A percentile compares a stretch with the other conserved stretches of the same genome.
These are phyloP conservation scores for Suhomyces xylopsoci DNA, from an alignment of 805 yeast genomes.

Conservation along the genomic window DNA sequence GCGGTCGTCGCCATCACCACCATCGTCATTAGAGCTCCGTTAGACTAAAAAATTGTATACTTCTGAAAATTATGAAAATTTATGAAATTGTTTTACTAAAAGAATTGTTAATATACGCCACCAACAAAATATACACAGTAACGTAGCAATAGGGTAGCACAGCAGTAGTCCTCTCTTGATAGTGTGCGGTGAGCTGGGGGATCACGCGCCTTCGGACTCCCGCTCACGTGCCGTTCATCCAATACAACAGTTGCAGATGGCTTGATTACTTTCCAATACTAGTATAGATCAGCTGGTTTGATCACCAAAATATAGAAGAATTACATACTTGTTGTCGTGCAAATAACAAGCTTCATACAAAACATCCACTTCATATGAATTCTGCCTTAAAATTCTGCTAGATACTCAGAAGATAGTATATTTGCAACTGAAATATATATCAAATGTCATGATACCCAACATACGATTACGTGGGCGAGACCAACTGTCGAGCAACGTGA, in stretches of 20 bases:
- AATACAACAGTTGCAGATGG: neutral
- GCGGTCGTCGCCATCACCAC: neutral
- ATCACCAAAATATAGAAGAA: neutral
- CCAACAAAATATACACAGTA: too few relatives aligned
- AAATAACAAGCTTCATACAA: neutral
- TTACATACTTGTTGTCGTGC: neutral
- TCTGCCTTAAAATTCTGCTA: neutral
- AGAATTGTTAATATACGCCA: too few relatives aligned
- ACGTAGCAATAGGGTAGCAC: too few relatives aligned
- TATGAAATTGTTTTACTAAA: too few relatives aligned
- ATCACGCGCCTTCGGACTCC: neutral
- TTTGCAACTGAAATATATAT: neutral
- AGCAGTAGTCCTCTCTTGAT: too few relatives aligned
- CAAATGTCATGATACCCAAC: conserved; percentile 8
- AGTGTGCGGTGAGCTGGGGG: neutral
- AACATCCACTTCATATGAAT: neutral
- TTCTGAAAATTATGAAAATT: too few relatives aligned
- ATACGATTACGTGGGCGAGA: conserved; percentile 8
- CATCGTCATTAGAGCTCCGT: neutral
- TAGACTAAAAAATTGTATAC: too few relatives aligned
- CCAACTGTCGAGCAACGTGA: neutral
- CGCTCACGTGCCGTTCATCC: neutral
- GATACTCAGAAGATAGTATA: neutral
- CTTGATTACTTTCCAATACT: neutral
- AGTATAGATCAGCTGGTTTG: neutral